Evolutionary conservation across 169 alveolate genomes (phyloP).

Genomic region (Haemoproteus tartakovskyi): DNA sequence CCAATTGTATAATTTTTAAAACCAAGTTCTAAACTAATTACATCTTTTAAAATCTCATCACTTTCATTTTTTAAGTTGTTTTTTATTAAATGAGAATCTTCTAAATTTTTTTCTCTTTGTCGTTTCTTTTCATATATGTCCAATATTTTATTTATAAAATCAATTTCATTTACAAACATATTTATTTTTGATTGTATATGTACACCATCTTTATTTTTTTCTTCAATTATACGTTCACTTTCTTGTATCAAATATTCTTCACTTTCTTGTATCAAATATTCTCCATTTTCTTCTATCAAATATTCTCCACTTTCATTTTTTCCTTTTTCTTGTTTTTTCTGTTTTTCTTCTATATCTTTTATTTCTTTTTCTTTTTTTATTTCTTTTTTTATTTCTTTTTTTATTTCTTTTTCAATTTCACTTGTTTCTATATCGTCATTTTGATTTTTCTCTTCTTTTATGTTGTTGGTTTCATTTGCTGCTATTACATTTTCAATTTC

Average conservation of each 20-base stretch:
- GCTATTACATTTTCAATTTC: slow-evolving; percentile 47
- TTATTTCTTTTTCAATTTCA: no score
- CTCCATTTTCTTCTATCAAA: not conserved
- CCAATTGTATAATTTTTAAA: slow-evolving; percentile 5
- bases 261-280: not conserved
- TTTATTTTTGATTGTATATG: slow-evolving; percentile 22
- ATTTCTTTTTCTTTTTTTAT: no score
- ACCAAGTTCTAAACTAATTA: slow-evolving; percentile 31
- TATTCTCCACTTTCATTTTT: not conserved
- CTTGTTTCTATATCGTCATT: no score
- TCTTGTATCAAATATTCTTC: not conserved
- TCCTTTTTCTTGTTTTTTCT: slow-evolving; percentile 1
- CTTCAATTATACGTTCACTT: no score
- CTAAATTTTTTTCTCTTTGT: no score
- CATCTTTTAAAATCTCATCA: slow-evolving; percentile 32
- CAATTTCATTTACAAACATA: slow-evolving; percentile 22
- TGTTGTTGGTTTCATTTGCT: no score
- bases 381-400: no score
- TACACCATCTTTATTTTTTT: slow-evolving; percentile 1
- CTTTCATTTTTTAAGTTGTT: no score
- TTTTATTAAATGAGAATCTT: no score
- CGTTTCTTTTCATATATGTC: slow-evolving; percentile 14
- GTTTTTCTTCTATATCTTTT: no score
- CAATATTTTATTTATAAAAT: slow-evolving; percentile 21
- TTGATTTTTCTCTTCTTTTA: no score